Evolutionary conservation across 2,329 filamentous ascomycete species (phyloP).

Genomic region (Venturia carpophila): DNA sequence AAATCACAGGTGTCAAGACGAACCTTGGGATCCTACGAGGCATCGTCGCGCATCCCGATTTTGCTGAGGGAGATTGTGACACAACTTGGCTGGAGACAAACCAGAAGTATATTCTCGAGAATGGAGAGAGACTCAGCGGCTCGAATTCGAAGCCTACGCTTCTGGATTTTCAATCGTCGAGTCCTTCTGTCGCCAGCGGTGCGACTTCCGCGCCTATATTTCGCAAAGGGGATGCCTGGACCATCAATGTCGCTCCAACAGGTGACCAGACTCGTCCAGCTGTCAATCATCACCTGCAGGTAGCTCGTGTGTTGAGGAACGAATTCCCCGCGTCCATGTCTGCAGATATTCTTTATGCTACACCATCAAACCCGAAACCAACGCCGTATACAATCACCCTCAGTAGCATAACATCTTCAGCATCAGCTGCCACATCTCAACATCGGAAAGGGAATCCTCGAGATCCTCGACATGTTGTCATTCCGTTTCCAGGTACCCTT

Average conservation of each 20-base stretch:
- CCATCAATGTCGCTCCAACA: conserved; percentile 39
- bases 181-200: conserved; percentile 18
- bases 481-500: conserved; percentile 52
- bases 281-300: conserved; percentile 42
- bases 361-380: conserved; percentile 29
- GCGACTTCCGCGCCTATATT: conserved; percentile 39
- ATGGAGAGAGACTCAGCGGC: conserved; percentile 28
- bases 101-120: conserved; percentile 35
- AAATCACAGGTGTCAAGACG: conserved; percentile 50
- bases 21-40: conserved; percentile 49
- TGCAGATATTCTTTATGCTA: conserved; percentile 46
- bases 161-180: conserved; percentile 16
- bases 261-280: conserved; percentile 22
- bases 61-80: conserved; percentile 42
- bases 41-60: conserved; percentile 45
- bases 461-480: conserved; percentile 45
- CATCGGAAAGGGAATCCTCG: conserved; percentile 44
- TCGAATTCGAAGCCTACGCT: conserved; percentile 21
- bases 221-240: conserved; percentile 53
- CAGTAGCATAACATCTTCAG: conserved; percentile 37
- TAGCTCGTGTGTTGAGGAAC: conserved; percentile 49
- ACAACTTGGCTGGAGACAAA: conserved; percentile 52
- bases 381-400: conserved; percentile 40
- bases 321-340: conserved; percentile 50
- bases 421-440: conserved; percentile 31